Percentiles rank a stretch among this genome's conserved stretches.
phyloP scores from a whole-genome alignment of 164 flowering plant genomes.

The Magnolia kwangsiensis region DNA sequence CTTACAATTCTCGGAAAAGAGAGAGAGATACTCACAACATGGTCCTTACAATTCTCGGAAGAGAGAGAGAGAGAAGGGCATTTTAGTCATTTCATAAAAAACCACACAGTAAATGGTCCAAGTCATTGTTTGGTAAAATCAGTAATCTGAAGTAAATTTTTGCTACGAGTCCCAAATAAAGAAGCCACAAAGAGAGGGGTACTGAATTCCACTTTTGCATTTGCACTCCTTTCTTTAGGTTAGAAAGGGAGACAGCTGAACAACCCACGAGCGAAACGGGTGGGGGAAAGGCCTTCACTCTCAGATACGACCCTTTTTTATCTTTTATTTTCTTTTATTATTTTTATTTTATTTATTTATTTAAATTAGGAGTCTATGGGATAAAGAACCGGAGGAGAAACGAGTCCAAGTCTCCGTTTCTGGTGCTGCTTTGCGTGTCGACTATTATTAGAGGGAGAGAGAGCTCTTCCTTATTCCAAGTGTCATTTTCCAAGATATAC shows the following conservation, averaged over 20 bases:
- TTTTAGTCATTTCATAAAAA: no score
- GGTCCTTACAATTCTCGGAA: no score
- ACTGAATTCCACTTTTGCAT: not conserved
- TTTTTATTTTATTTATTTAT: constrained; percentile 14
- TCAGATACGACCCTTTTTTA: constrained; percentile 14
- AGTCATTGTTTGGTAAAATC: not conserved
- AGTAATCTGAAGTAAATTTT: not conserved
- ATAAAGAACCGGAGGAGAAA: constrained; percentile 10
- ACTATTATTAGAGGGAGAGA: constrained; percentile 12
- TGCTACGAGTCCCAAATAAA: not conserved
- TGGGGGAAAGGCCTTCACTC: constrained; percentile 52
- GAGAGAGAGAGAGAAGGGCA: no score
- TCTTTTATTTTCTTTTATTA: not conserved
- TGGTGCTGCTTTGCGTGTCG: constrained; percentile 10
- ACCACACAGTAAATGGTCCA: not conserved
- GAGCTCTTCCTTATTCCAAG: constrained; percentile 23
- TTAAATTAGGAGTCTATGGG: constrained; percentile 61
- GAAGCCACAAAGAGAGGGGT: not conserved
- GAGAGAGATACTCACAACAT: no score
- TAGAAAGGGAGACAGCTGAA: not conserved
- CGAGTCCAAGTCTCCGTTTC: constrained; percentile 27
- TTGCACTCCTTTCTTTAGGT: not conserved
- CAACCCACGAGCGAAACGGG: constrained; percentile 36
- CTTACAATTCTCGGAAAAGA: no score
- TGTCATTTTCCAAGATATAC: constrained; percentile 79